phyloP scores from a whole-genome alignment of 2,329 filamentous ascomycete genomes.

The Mycocentrospora acerina region DNA sequence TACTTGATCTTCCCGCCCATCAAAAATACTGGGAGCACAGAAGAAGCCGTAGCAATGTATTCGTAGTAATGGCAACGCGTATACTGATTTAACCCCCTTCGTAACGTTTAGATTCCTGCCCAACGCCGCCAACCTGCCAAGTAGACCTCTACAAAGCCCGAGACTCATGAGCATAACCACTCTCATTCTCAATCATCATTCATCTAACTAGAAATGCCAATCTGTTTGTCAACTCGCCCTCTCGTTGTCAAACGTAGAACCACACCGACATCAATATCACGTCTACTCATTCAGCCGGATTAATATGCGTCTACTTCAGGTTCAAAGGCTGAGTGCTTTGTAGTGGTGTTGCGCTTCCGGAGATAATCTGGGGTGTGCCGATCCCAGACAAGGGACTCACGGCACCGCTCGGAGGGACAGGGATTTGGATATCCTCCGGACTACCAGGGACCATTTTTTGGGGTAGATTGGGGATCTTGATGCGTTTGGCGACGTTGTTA shows the following conservation, averaged over 20 bases:
- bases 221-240: conserved; percentile 23
- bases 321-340: conserved; percentile 23
- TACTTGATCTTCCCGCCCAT: too few species aligned
- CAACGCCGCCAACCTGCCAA: too few species aligned
- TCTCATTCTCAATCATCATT: conserved; percentile 3
- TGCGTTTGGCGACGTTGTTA: conserved; percentile 90
- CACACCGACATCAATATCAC: conserved; percentile 16
- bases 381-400: conserved; percentile 48
- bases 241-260: conserved; percentile 23
- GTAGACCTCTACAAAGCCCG: too few species aligned
- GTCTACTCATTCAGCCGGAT: conserved; percentile 28
- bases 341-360: conserved; percentile 30
- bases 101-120: too few species aligned
- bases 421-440: conserved; percentile 79
- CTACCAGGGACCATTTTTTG: conserved; percentile 71
- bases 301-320: conserved; percentile 33
- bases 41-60: too few species aligned
- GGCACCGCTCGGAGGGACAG: conserved; percentile 62
- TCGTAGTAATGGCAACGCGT: too few species aligned
- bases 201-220: conserved; percentile 17
- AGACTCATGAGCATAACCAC: too few species aligned
- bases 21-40: too few species aligned
- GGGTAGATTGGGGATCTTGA: conserved; percentile 74
- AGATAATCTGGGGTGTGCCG: conserved; percentile 37
- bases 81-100: too few species aligned